These are phyloP conservation scores for Beta macrorhiza DNA, from an alignment of 179 eudicot genomes.

Conservation along the genomic window DNA sequence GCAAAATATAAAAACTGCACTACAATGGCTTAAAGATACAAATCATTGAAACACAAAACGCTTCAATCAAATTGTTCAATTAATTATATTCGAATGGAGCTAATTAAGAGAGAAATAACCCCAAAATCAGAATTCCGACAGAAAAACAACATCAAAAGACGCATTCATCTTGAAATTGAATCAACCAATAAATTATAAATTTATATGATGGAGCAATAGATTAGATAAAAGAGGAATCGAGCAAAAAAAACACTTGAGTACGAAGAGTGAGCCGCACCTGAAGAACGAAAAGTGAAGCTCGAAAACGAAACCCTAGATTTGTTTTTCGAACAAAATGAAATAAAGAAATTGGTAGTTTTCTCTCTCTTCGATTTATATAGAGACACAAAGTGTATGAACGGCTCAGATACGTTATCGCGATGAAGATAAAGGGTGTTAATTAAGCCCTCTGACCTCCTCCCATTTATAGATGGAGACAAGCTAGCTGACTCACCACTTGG, in stretches of 20 bases:
- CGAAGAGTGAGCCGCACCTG: conserved; percentile 18
- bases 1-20: not conserved
- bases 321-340: not conserved
- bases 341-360: not conserved
- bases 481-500: no score
- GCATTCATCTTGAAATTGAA: not conserved
- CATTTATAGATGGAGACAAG: no score
- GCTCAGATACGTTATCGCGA: conserved; percentile 12
- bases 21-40: not conserved
- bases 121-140: not conserved
- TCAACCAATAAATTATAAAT: not conserved
- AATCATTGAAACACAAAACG: not conserved
- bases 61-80: not conserved
- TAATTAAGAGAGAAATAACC: not conserved
- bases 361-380: not conserved
- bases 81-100: no score
- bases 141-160: not conserved
- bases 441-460: not conserved
- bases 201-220: not conserved
- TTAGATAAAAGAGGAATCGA: not conserved
- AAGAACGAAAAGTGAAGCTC: not conserved
- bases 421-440: not conserved
- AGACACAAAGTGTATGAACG: not conserved
- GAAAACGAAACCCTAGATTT: conserved; percentile 31
- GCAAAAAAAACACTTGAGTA: not conserved